Conservation (phyloP, 2,329 filamentous ascomycete species). For the Arthroderma sp. region DNA sequence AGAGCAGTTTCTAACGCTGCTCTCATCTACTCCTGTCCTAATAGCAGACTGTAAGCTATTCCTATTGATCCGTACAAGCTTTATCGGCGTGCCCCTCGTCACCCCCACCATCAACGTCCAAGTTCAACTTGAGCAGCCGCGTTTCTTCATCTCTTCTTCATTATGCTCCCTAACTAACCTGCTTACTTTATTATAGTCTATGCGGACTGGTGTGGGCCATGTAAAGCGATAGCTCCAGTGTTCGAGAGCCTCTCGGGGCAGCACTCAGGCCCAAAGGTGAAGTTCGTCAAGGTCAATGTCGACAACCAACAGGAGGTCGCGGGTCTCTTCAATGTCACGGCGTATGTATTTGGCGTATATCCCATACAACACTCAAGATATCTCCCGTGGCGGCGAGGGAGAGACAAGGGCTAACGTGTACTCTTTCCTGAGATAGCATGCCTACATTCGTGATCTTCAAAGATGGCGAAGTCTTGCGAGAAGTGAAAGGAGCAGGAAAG, state of each 20-base stretch:
- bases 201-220: slow-evolving; percentile 75
- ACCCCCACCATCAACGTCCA: slow-evolving; percentile 5
- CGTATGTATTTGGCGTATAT: slow-evolving; percentile 33
- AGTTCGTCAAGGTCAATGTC: slow-evolving; percentile 78
- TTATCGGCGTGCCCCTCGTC: slow-evolving; percentile 14
- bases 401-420: neutral
- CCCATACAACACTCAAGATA: neutral
- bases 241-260: slow-evolving; percentile 65
- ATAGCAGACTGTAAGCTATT: slow-evolving; percentile 71
- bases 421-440: slow-evolving; percentile 40
- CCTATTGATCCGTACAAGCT: neutral
- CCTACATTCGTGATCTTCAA: slow-evolving; percentile 90
- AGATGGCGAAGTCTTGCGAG: slow-evolving; percentile 54
- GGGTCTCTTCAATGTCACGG: slow-evolving; percentile 58
- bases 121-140: neutral
- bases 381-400: neutral
- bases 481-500: slow-evolving; percentile 62
- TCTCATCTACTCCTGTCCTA: slow-evolving; percentile 64
- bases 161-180: slow-evolving; percentile 17
- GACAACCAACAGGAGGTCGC: slow-evolving; percentile 65
- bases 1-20: slow-evolving; percentile 54
- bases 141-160: neutral
- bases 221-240: slow-evolving; percentile 69
- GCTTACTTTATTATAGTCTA: slow-evolving; percentile 51
- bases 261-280: slow-evolving; percentile 60